A percentile compares a stretch with the other conserved stretches of the same genome.
Evolutionary conservation across 768 basidiomycete genomes (phyloP).

Genomic region (Crassisporium funariophilum): DNA sequence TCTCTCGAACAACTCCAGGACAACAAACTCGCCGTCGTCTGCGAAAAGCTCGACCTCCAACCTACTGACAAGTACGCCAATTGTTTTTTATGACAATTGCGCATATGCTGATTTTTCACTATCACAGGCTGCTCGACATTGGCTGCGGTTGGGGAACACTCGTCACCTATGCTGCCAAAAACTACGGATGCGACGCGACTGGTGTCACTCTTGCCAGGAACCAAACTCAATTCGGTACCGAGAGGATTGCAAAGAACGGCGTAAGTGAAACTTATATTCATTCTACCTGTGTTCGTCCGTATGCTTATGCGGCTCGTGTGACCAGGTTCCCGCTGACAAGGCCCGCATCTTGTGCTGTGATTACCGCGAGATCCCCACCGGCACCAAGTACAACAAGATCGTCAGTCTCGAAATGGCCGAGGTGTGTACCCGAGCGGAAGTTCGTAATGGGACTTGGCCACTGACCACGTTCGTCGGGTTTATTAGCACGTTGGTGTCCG

Average conservation of each 20-base stretch:
- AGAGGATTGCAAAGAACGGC: constrained; percentile 82
- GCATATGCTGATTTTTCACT: constrained; percentile 21
- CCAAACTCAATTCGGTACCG: constrained; percentile 90
- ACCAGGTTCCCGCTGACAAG: constrained; percentile 58
- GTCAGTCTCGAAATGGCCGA: constrained; percentile 98
- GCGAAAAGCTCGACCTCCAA: constrained; percentile 89
- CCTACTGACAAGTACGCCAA: constrained; percentile 65
- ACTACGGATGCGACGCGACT: constrained; percentile 94
- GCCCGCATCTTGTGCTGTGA: constrained; percentile 93
- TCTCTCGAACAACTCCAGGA: constrained; percentile 95
- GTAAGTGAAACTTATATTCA: constrained; percentile 31
- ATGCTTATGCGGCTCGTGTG: background rate
- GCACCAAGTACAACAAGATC: constrained; percentile 87
- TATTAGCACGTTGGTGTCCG: constrained; percentile 90
- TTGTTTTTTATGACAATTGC: constrained; percentile 15
- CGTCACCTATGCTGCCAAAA: constrained; percentile 92
- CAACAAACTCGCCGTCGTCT: constrained; percentile 95
- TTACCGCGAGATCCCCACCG: constrained; percentile 86
- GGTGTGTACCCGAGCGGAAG: constrained; percentile 38
- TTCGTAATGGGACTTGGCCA: constrained; percentile 1
- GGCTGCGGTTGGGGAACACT: constrained; percentile 98
- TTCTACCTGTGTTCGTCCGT: background rate
- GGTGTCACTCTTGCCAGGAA: constrained; percentile 92
- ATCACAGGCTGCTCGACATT: constrained; percentile 76
- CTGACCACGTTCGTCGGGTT: constrained; percentile 4